Evolutionary conservation across 2,329 filamentous ascomycete species (phyloP).

Genomic region (Penicillium janthinellum): DNA sequence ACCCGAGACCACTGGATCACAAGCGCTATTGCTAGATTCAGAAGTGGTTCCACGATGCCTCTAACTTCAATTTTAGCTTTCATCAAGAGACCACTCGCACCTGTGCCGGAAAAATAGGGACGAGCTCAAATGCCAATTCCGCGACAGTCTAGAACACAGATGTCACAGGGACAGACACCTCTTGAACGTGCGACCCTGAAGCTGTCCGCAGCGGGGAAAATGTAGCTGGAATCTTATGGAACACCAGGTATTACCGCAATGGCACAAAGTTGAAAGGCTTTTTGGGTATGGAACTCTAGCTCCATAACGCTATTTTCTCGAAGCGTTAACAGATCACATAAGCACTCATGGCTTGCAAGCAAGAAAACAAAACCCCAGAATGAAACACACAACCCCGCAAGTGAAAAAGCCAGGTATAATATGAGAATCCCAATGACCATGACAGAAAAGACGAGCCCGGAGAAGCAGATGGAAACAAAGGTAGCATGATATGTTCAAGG

Average conservation of each 20-base stretch:
- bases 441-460: constrained; percentile 10
- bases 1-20: neutral
- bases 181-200: too few relatives aligned
- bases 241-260: neutral
- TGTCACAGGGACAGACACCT: too few relatives aligned
- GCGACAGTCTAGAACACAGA: too few relatives aligned
- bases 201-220: too few relatives aligned
- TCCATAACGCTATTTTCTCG: constrained; percentile 19
- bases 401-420: constrained; percentile 16
- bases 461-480: constrained; percentile 12
- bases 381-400: constrained; percentile 18
- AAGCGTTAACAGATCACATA: constrained; percentile 9
- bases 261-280: constrained; percentile 4
- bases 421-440: constrained; percentile 17
- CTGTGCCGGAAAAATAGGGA: too few relatives aligned
- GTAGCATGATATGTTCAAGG: constrained; percentile 17
- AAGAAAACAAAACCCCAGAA: constrained; percentile 12
- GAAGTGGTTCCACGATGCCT: neutral
- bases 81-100: too few relatives aligned
- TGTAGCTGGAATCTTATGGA: too few relatives aligned
- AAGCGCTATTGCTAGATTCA: neutral
- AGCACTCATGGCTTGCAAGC: constrained; percentile 11
- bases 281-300: constrained; percentile 14
- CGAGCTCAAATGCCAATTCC: too few relatives aligned
- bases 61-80: neutral